phyloP scores from a whole-genome alignment of 352 stramenopile species.

The Phytophthora melonis region DNA sequence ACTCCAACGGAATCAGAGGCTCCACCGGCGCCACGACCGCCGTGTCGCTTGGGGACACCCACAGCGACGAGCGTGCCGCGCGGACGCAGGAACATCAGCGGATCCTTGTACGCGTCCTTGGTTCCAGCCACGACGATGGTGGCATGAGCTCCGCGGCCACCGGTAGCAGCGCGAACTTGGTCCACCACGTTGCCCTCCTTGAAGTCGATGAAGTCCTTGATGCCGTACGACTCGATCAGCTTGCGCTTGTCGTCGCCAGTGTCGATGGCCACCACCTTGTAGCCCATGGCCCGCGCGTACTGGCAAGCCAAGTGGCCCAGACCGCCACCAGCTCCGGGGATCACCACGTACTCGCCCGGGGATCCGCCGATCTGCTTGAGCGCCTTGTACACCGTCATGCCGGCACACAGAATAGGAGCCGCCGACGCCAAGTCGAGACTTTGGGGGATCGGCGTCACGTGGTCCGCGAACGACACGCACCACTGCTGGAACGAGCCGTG shows the following conservation, averaged over 20 bases:
- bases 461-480: slow-evolving; percentile 78
- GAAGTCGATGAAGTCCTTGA: slow-evolving; percentile 79
- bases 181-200: slow-evolving; percentile 61
- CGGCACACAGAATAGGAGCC: slow-evolving; percentile 87
- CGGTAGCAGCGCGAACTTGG: slow-evolving; percentile 53
- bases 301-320: slow-evolving; percentile 86
- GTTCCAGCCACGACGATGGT: slow-evolving; percentile 79
- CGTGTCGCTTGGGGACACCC: slow-evolving; percentile 68
- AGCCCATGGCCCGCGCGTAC: slow-evolving; percentile 75
- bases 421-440: slow-evolving; percentile 55
- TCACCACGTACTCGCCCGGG: slow-evolving; percentile 58
- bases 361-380: slow-evolving; percentile 68
- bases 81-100: slow-evolving; percentile 68
- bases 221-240: slow-evolving; percentile 70
- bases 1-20: slow-evolving; percentile 45
- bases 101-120: slow-evolving; percentile 59
- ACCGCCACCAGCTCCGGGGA: slow-evolving; percentile 76
- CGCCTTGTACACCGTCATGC: slow-evolving; percentile 89
- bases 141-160: slow-evolving; percentile 66
- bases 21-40: slow-evolving; percentile 50
- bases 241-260: slow-evolving; percentile 68
- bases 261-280: slow-evolving; percentile 79
- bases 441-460: slow-evolving; percentile 78
- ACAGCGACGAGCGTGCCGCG: slow-evolving; percentile 77
- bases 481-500: slow-evolving; percentile 66